Base-by-base conservation (phyloP, 306 rosid genomes). In the Castanea mollissima region DNA sequence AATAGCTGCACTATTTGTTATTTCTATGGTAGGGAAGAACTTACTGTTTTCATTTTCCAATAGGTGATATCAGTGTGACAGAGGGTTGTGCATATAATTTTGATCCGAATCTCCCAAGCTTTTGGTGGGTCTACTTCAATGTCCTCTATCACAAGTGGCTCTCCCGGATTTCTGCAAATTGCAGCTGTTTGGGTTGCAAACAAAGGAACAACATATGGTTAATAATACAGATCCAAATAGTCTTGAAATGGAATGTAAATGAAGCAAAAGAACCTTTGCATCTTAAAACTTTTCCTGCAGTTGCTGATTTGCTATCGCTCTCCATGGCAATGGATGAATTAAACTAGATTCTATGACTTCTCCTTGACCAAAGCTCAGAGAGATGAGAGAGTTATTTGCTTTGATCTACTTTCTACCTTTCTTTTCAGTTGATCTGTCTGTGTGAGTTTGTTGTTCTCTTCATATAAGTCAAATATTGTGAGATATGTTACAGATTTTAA, bases 41-140 rank as follows among this genome's bases (percentile, higher is more conserved):
- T 82, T 86, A 78, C 89, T 14, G 34, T 1, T n/a, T 82, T 59
- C 76, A 73, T 68, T 82, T 90, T 88, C 94, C 92, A 88, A 18
- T 74, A 32, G 70, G 89, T 84, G 6, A 84, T 70, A 77, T 90
- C 94, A 19, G 85, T 60, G 76, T 88, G 94, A 32, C 94, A 88
- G 35, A 90, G 85, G n/a, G 94, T 70, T 16, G 94, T 84, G 80
- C 85, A 88, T 21, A 88, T 62, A 38, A 90, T 81, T 69, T 86
- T 90, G 88, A 90, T 86, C 55, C 89, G 78, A 58, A 90, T 85
- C 64, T 90, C 94, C 85, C 90, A 81, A 20, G 89, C 82, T 77
- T 81, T 81, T 21, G 94, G 92, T 38, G 92, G 90, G 4, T 88
- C 92, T n/a, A 90, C 82, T 78, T 86, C 85, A 49, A 90, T 80